Base-by-base conservation (phyloP, 1,284 basidiomycete species). In the Heimioporus punctisporus region DNA sequence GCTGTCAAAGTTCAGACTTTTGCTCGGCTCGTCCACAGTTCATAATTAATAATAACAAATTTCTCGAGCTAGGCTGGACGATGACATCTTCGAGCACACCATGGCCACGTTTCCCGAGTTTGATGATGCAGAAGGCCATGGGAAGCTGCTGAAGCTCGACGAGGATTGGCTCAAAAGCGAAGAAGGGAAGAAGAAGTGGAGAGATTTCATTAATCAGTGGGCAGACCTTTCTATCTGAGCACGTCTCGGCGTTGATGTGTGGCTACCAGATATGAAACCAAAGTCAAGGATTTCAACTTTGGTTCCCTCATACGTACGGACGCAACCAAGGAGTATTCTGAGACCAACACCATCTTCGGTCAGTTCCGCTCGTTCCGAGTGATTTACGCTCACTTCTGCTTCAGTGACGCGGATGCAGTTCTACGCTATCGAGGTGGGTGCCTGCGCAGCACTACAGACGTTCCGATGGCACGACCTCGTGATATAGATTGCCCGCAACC, bases 321-420 rank as follows among this genome's bases (percentile, higher is more conserved):
- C 69, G 82, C 88, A 37, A 79, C 77, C 48, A 82, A 86, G 58
- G 93, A 97, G 68, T 99, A 99, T 74, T 88, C 85, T 12, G 92
- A 99, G 78, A 84, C 79, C 50, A 99, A 98, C 78, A 93, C 94
- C 15, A 97, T 98, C 58, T 97, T 99, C 68, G 94, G 96, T 92
- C 60, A 68, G 55, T 55, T 28, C 52, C 28, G 37, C 44, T 28
- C 30, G 17, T 48, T 11, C 46, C 48, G 24, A 48, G 41, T 27
- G 24, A 4, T 34, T 48, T 41, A 55, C 56, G 46, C 42, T 23
- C 42, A 48, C 37, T 19, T 42, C 48, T 40, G 30, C 30, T 42
- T 21, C 60, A 89, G 90, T 89, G 24, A 90, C 86, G 24, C 83
- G 88, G 61, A 89, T 92, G 81, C 90, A 90, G 79, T 98, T 98